phyloP scores from a whole-genome alignment of 2,329 filamentous ascomycete species.

The Tolypocladium tropicale region DNA sequence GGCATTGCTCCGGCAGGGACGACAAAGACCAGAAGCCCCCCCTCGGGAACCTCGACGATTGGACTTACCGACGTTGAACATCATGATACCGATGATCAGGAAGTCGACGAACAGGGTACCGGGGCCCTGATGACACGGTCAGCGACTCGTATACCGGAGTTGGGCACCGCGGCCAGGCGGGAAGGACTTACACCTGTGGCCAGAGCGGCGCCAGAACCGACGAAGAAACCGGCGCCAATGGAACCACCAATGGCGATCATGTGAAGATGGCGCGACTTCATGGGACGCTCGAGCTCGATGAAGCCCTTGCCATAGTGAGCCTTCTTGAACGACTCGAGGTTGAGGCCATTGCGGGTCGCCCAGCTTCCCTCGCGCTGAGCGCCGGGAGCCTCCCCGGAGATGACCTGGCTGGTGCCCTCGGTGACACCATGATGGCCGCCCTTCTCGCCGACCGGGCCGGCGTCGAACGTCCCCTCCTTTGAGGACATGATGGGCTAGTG shows the following conservation, averaged over 20 bases:
- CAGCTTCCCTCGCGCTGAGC: conserved; percentile 16
- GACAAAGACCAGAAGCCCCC: too few relatives aligned
- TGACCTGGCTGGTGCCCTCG: conserved; percentile 8
- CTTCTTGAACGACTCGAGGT: conserved; percentile 26
- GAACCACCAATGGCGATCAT: conserved; percentile 40
- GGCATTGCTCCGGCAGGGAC: not conserved
- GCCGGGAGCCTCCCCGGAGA: conserved; percentile 2
- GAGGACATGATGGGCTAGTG: conserved; percentile 8
- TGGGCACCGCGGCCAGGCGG: not conserved
- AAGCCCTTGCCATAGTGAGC: conserved; percentile 20
- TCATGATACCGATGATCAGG: conserved; percentile 40
- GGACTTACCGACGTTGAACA: conserved; percentile 35
- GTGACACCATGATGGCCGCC: conserved; percentile 4
- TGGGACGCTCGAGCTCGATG: conserved; percentile 29
- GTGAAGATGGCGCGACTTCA: conserved; percentile 45
- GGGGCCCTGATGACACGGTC: conserved; percentile 15
- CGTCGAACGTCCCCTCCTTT: conserved; percentile 7
- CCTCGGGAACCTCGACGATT: not conserved
- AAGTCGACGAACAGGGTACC: conserved; percentile 29
- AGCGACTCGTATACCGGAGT: not conserved
- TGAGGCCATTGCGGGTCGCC: conserved; percentile 27
- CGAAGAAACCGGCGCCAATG: conserved; percentile 25
- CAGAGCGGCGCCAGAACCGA: conserved; percentile 42
- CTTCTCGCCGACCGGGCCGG: conserved; percentile 9
- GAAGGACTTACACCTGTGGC: conserved; percentile 28